Base-by-base conservation (phyloP, 352 stramenopile species). In the Phytophthora rubi region DNA sequence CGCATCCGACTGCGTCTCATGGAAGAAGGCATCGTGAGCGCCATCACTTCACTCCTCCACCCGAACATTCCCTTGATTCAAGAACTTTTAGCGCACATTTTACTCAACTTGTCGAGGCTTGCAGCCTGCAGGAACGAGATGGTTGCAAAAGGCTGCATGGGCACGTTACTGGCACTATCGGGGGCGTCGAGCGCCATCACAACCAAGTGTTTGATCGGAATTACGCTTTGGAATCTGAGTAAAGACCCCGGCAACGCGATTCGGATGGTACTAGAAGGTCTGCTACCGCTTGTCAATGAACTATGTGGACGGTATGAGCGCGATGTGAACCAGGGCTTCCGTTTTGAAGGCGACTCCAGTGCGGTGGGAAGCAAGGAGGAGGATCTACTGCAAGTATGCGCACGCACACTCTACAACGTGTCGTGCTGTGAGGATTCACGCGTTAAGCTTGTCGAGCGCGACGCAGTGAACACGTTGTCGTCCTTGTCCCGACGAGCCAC, bases 11-110 rank as follows among this genome's bases (percentile, higher is more conserved):
- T 91, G 30, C 85, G 91, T 35, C 71, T 97, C 2, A 91, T 98
- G 66, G 91, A 97, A 62, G 91, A 98, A 84, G 92, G 91, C 4
- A 89, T 97, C 32, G 81, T 97, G 2, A 82, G 76, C 26, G 86
- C 89, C 1, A 77, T 97, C 12, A 59, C 78, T 0, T 79, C 83
- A 28, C 62, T 97, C 13, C 77, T 91, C 6, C 86, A 89, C 23
- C 61, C 80, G 5, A 70, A 70, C 53, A 63, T 80, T 3, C 58
- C 80, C 0, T 54, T 77, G 16, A 83, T 91, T 37, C 83, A 91
- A 26, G 75, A 92, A 53, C 59, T 93, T 30, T 59, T 92, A 7
- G 85, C 85, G 0, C 89, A 92, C 48, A 83, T 92, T 54, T 70
- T 94, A 35, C 73, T 90, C n/a, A 93, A 95, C 61, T 54, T 95